Percentiles rank a stretch among this genome's conserved stretches.
These are phyloP conservation scores for Mortierella sp. DNA, from an alignment of 371 early-diverging fungal genomes.

Conservation along the genomic window DNA sequence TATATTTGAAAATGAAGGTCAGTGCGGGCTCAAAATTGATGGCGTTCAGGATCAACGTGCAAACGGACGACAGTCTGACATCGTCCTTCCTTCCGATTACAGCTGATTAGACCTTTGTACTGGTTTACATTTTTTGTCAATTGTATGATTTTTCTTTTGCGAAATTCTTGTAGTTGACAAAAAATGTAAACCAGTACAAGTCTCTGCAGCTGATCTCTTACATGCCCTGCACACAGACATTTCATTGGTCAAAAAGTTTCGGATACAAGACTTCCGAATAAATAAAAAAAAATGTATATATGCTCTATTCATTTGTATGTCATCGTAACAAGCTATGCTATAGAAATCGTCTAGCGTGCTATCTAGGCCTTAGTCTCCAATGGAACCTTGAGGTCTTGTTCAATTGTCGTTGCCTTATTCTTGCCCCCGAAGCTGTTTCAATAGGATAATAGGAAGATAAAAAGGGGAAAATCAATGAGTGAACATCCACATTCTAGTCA, in stretches of 20 bases:
- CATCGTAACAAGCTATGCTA: background rate
- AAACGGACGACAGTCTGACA: background rate
- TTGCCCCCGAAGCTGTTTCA: slow-evolving; percentile 58
- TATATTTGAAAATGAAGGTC: no score
- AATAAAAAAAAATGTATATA: no score
- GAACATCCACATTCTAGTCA: background rate
- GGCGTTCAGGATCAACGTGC: slow-evolving; percentile 4
- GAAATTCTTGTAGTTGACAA: no score
- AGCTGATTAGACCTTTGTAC: no score
- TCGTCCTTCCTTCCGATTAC: background rate
- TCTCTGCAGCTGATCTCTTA: no score
- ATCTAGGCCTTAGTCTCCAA: slow-evolving; percentile 32
- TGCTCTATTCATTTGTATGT: background rate
- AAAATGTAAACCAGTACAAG: no score
- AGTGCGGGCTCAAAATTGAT: slow-evolving; percentile 1
- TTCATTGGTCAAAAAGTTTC: no score
- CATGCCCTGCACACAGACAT: no score
- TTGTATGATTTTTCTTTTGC: no score
- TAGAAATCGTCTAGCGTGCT: background rate
- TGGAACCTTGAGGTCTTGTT: slow-evolving; percentile 45
- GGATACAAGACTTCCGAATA: background rate
- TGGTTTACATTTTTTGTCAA: no score
- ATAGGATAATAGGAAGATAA: slow-evolving; percentile 1
- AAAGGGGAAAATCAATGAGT: slow-evolving; percentile 10
- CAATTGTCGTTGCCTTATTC: slow-evolving; percentile 20